Percentiles rank a stretch among this genome's conserved stretches.
Conservation (phyloP, 2,329 filamentous ascomycete species). For the Catunica adiposa region DNA sequence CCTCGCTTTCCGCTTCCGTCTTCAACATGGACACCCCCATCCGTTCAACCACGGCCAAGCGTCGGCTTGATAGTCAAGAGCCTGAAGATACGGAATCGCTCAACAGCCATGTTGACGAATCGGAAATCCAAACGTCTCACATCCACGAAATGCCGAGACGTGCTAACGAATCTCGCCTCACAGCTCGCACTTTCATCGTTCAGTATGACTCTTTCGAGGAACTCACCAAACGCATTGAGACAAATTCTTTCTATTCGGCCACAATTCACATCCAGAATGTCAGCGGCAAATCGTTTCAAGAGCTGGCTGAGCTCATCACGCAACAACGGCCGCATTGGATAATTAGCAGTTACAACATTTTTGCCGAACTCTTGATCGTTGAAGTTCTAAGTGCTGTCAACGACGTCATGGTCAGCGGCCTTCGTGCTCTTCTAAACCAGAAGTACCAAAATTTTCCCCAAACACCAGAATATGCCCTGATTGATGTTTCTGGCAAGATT, state of each 20-base stretch:
- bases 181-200: constrained; percentile 11
- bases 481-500: constrained; percentile 1
- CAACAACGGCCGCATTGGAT: constrained; percentile 6
- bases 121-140: background rate
- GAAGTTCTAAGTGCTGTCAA: constrained; percentile 8
- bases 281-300: background rate
- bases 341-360: constrained; percentile 9
- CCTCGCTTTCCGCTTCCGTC: too few species aligned
- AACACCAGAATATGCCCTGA: background rate
- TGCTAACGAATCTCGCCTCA: constrained; percentile 8
- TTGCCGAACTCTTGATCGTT: constrained; percentile 6
- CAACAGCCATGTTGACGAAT: background rate
- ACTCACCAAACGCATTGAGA: constrained; percentile 8
- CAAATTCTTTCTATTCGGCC: constrained; percentile 7
- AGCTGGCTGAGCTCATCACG: background rate
- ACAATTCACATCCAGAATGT: constrained; percentile 8
- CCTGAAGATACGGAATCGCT: background rate
- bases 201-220: constrained; percentile 12
- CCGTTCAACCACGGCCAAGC: too few species aligned
- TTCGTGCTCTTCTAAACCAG: background rate
- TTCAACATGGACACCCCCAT: too few species aligned
- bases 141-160: background rate
- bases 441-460: background rate
- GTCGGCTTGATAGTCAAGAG: too few species aligned
- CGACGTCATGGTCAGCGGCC: background rate